Evolutionary conservation across 805 yeast species (phyloP).

Genomic region (Lachancea lanzarotensis): DNA sequence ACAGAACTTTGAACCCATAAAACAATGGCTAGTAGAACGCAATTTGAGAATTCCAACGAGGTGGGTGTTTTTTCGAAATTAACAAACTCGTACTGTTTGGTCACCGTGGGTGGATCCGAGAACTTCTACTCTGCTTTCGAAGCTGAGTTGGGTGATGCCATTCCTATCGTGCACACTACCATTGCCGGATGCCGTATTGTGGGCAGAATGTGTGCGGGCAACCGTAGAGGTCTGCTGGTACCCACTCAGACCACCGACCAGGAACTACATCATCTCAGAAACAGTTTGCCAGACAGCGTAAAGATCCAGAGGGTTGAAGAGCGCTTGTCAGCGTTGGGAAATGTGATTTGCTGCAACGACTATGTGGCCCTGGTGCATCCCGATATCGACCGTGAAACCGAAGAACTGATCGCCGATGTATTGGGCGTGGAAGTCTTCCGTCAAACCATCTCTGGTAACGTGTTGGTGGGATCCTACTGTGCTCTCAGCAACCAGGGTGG

Average conservation of each 20-base stretch:
- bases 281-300: slow-evolving; percentile 89
- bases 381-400: slow-evolving; percentile 98
- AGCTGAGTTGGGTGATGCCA: slow-evolving; percentile 93
- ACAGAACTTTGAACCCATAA: too few relatives aligned
- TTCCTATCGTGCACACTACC: slow-evolving; percentile 95
- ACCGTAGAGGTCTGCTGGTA: slow-evolving; percentile 93
- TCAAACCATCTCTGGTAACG: slow-evolving; percentile 98
- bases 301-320: slow-evolving; percentile 98
- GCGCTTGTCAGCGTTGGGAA: slow-evolving; percentile 92
- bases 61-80: slow-evolving; percentile 93
- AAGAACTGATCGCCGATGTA: slow-evolving; percentile 95
- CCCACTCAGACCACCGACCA: slow-evolving; percentile 98
- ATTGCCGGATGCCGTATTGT: slow-evolving; percentile 97
- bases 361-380: slow-evolving; percentile 99
- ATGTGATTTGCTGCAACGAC: slow-evolving; percentile 97
- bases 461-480: slow-evolving; percentile 94
- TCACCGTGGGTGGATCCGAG: slow-evolving; percentile 94
- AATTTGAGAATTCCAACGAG: slow-evolving; percentile 80
- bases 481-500: slow-evolving; percentile 96
- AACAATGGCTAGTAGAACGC: slow-evolving; percentile 63
- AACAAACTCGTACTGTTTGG: slow-evolving; percentile 93
- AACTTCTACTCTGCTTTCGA: slow-evolving; percentile 89
- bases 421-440: slow-evolving; percentile 98
- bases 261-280: slow-evolving; percentile 94
- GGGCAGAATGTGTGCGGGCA: slow-evolving; percentile 98